A percentile compares a stretch with the other conserved stretches of the same genome.
Conservation (phyloP, 23 red algal species). For the Cyanidium caldarium region DNA sequence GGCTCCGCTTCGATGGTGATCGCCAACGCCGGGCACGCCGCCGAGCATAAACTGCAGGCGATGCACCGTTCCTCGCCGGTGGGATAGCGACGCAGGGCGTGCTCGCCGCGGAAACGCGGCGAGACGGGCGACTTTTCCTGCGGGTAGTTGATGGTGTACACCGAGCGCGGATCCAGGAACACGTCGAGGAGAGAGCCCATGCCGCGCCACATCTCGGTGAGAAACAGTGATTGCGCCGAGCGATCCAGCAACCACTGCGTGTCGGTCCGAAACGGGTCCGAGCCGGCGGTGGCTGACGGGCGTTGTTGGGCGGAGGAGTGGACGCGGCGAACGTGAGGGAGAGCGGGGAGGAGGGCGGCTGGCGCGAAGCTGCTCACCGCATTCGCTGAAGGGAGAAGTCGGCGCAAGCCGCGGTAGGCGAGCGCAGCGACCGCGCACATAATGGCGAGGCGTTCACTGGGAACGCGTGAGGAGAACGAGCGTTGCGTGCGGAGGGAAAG, state of each 20-base stretch:
- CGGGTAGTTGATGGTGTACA: slow-evolving; percentile 76
- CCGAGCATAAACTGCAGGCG: slow-evolving; percentile 94
- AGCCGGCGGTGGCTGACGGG: no score
- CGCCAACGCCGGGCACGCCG: slow-evolving; percentile 86
- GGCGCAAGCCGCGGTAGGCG: no score
- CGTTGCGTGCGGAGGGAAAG: no score
- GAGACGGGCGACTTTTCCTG: slow-evolving; percentile 95
- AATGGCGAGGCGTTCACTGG: no score
- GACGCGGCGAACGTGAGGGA: no score
- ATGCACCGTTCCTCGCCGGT: slow-evolving; percentile 97
- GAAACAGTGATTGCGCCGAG: slow-evolving; percentile 54
- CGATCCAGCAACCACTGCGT: background rate
- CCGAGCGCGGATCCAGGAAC: slow-evolving; percentile 75
- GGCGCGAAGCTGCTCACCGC: no score
- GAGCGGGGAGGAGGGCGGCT: no score
- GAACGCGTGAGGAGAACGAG: no score
- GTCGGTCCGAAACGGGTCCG: no score
- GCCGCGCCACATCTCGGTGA: slow-evolving; percentile 84
- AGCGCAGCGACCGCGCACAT: no score
- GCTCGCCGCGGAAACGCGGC: slow-evolving; percentile 93
- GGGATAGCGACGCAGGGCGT: slow-evolving; percentile 85
- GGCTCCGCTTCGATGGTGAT: slow-evolving; percentile 99
- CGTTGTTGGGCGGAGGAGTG: no score
- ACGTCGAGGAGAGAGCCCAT: slow-evolving; percentile 59
- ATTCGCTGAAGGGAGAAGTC: no score